Evolutionary conservation across 2,329 filamentous ascomycete genomes (phyloP).

Genomic region (Cephalotrichum gorgonifer): DNA sequence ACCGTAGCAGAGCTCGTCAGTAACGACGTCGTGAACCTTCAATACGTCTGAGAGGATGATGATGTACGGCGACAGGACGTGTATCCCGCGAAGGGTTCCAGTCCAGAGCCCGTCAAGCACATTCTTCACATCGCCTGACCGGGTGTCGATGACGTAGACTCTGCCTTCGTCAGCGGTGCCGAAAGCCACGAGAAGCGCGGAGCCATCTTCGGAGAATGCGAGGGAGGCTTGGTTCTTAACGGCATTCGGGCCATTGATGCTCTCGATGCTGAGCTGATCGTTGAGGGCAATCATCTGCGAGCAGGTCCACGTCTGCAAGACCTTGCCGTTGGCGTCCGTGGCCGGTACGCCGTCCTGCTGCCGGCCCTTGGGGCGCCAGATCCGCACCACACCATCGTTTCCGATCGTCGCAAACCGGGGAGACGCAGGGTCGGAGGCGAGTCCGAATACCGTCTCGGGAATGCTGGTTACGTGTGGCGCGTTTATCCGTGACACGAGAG

Average conservation of each 20-base stretch:
- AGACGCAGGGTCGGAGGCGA: constrained; percentile 59
- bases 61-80: constrained; percentile 62
- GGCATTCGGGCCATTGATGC: constrained; percentile 19
- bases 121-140: constrained; percentile 54
- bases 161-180: constrained; percentile 45
- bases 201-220: constrained; percentile 75
- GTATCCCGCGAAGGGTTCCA: constrained; percentile 55
- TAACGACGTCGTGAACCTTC: constrained; percentile 74
- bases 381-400: constrained; percentile 63
- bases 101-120: constrained; percentile 59
- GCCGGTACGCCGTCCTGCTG: constrained; percentile 57
- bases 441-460: constrained; percentile 54
- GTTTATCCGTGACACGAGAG: constrained; percentile 74
- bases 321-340: constrained; percentile 45
- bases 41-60: constrained; percentile 66
- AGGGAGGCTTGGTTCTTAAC: constrained; percentile 48
- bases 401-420: constrained; percentile 78
- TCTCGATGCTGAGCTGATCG: constrained; percentile 18
- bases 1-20: constrained; percentile 61
- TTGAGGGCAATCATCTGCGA: constrained; percentile 44
- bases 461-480: constrained; percentile 58
- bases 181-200: constrained; percentile 62
- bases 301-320: constrained; percentile 66
- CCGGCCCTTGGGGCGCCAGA: constrained; percentile 70
- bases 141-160: constrained; percentile 67